Evolutionary conservation across 805 yeast genomes (phyloP), one percentile per base, ranked within the genome.

Genomic region (Metschnikowia matae): DNA sequence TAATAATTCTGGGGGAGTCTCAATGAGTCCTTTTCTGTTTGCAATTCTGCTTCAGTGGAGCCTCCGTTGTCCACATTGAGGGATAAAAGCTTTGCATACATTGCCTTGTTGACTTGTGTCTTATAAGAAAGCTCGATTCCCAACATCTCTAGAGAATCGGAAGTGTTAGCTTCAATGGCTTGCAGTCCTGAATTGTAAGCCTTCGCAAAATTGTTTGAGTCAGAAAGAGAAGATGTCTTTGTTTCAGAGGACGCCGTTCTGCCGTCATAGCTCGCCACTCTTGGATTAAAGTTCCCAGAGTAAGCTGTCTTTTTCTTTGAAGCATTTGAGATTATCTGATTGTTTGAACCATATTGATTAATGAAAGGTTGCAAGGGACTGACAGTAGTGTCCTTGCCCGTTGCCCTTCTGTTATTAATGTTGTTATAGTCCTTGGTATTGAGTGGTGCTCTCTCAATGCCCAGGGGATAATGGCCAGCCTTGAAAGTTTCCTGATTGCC

Each of bases 111-210:
- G 52, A 74, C 61, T 59, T 70, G 70, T 42, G 84, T 82, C 61
- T 83, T 85, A 46, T 83, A 66, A 50, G 75, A 75, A 46, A 85
- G 59, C 54, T 82, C 81, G 44, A 79, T 64, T 55, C 74, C 76
- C 49, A 79, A 63, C 48, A 69, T 65, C 42, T 78, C 80, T 14
- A 59, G 33, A 29, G 53, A 36, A 23, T 49, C 55, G 6, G 40
- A 35, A 15, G 40, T 26, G n/a, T 35, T 44, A 21, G 40, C 20
- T 11, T 44, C 40, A 23, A 35, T 21, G 32, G 21, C 26, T 15
- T 35, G 40, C 33, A 15, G 40, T 20, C 38, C 45, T 20, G 45
- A 20, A 44, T 15, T 34, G 40, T 44, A 36, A 11, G 23, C 17
- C 35, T 36, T 44, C 14, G 32, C 21, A 21, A 35, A 23, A 36